Evolutionary conservation across 306 rosid species (phyloP), one percentile per base, ranked within the genome.

Genomic region (Hippophae tibetana): DNA sequence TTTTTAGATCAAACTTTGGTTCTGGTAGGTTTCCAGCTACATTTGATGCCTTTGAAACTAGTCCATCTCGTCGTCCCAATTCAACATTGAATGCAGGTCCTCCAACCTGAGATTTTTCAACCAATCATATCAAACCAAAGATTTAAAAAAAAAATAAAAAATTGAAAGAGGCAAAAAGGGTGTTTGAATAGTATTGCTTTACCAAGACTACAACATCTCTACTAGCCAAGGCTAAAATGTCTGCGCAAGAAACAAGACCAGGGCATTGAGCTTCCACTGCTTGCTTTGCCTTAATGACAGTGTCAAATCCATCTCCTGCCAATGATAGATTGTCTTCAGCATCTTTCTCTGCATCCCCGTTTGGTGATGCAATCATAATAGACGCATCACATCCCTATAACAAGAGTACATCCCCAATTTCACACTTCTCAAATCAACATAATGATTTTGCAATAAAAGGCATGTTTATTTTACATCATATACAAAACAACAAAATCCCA

Each of bases 251-350:
- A 27, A 92, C 98, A 0, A 78, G 45, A 7, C 82, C 83, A 0
- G 92, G 95, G 71, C 98, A 87, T 56, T 40, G 45, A 52, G 68
- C 60, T 81, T 87, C 98, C 5, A 87, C 85, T 0, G 96, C 89
- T 65, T 81, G 56, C 48, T 92, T 92, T 3, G 93, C 96, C 57
- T 87, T 81, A 6, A 76, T 48, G 1, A 87, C 86, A 2, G 96
- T 87, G 76, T 87, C 96, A 67, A 92, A 87, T 0, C 98, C 98
- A 75, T 87, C 98, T 76, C 96, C 96, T 0, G 98, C 75, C 3
- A 92, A 73, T 0, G 98, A 87, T 7, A 85, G 72, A 61, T 87
- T 87, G 14, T 85, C 92, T 0, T 43, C 0, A 0, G 79, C 74
- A 57, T 92, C 89, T 59, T 87, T 92, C 75, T 85, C 96, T 44